Base-by-base conservation (phyloP, 2,329 filamentous ascomycete genomes). In the Westerdykella sp. region DNA sequence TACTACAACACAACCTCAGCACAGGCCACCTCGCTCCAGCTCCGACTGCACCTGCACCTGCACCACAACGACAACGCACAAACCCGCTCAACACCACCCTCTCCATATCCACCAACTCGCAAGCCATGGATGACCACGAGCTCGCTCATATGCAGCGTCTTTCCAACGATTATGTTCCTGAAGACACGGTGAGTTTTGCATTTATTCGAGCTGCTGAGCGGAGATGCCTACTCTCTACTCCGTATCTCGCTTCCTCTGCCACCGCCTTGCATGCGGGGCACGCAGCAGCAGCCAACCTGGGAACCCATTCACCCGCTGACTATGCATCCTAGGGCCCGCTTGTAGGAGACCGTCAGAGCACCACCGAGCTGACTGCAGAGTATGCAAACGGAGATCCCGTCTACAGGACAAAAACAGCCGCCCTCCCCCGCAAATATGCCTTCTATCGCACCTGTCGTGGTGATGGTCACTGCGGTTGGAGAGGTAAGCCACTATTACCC, bases 391-490 rank as follows among this genome's bases (percentile, higher is more conserved):
- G 88, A 48, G 90, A 97, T 65, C 81, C 84, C 5, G 73, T 87
- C 50, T 95, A 87, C 65, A 83, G 90, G 40, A 79, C 84, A 46
- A 97, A 97, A 74, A 96, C 90, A 39, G 78, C 80, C 62, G 91
- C 83, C 15, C 77, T 98, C 42, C 85, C 89, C 6, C 77, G 83
- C 56, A 87, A 84, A 44, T 95, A 95, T 67, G 86, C 87, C 15
- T 83, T 89, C 63, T 95, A 91, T 63, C 87, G 93, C 43, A 84
- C 84, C 10, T 81, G 95, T 65, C 83, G 85, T 67, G 91, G 93
- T 41, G 91, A 97, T 70, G 93, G 93, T 46, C 94, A 95, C 65
- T 97, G 93, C 69, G 93, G 91, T 59, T 97, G 93, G 91, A 81
- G 91, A 84, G 93, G 91, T 96, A 54, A 51, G 51, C 41, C n/a